These are phyloP conservation scores for Hyparrhenia diplandra DNA, from an alignment of 176 grass and related monocot genomes.

Conservation along the genomic window DNA sequence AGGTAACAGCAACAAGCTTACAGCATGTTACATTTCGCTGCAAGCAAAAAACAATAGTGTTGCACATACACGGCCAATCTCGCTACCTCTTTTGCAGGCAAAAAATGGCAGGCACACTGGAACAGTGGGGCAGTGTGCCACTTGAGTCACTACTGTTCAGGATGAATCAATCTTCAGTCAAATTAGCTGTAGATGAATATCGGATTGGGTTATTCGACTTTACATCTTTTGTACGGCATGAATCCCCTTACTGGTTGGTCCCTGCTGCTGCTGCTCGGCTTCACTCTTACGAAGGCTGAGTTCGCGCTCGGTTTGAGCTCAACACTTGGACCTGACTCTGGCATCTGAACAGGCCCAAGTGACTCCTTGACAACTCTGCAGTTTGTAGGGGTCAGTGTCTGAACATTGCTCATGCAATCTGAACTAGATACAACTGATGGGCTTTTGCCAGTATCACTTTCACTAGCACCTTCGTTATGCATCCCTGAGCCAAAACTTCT, in stretches of 20 bases:
- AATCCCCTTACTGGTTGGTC: slow-evolving; percentile 39
- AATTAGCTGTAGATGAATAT: slow-evolving; percentile 26
- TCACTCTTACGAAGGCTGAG: slow-evolving; percentile 53
- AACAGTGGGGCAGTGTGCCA: not conserved
- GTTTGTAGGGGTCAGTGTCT: not conserved
- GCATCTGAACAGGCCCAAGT: not conserved
- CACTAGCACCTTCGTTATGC: not conserved
- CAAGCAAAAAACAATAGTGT: slow-evolving; percentile 15
- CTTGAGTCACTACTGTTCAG: slow-evolving; percentile 3
- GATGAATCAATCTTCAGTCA: slow-evolving; percentile 16
- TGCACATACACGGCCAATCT: slow-evolving; percentile 11
- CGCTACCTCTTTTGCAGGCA: not conserved
- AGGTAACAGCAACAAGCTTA: not conserved
- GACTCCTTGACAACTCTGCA: not conserved
- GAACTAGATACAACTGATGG: slow-evolving; percentile 13
- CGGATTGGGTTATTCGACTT: slow-evolving; percentile 15
- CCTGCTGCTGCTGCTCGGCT: slow-evolving; percentile 26
- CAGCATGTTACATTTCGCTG: not conserved
- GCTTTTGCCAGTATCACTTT: slow-evolving; percentile 10
- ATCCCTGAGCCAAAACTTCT: not conserved
- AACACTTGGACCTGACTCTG: not conserved
- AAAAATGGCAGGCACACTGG: slow-evolving; percentile 6
- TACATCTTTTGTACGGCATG: slow-evolving; percentile 54
- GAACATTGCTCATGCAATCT: not conserved
- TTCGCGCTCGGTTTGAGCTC: slow-evolving; percentile 41